Evolutionary conservation across 2,329 filamentous ascomycete species (phyloP).

Genomic region (Fusarium sp.): DNA sequence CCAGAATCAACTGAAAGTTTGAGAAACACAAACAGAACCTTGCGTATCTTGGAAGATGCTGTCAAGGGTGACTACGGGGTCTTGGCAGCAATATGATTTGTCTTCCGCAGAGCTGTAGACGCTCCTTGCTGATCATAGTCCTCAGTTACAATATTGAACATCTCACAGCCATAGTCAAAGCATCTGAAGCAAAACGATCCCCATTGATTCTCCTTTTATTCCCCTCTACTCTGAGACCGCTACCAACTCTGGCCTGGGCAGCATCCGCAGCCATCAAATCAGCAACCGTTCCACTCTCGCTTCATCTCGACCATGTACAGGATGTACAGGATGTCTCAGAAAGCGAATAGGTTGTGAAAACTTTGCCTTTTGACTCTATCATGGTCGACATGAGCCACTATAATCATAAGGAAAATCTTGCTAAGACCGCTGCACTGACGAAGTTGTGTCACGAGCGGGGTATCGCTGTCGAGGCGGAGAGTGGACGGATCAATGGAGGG

Average conservation of each 20-base stretch:
- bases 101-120: neutral
- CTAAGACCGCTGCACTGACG: neutral
- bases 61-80: slow-evolving; percentile 13
- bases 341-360: neutral
- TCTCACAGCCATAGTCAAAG: slow-evolving; percentile 18
- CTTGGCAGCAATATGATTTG: slow-evolving; percentile 23
- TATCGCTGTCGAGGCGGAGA: slow-evolving; percentile 30
- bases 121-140: neutral
- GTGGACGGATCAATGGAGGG: slow-evolving; percentile 52
- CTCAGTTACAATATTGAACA: slow-evolving; percentile 32
- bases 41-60: slow-evolving; percentile 7
- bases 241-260: slow-evolving; percentile 15
- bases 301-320: slow-evolving; percentile 47
- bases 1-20: neutral
- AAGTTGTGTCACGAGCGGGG: neutral
- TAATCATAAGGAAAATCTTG: neutral
- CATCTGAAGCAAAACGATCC: slow-evolving; percentile 18
- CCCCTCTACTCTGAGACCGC: slow-evolving; percentile 5
- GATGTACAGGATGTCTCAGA: slow-evolving; percentile 11
- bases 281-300: slow-evolving; percentile 43
- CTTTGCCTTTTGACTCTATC: slow-evolving; percentile 17
- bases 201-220: slow-evolving; percentile 21
- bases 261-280: slow-evolving; percentile 58
- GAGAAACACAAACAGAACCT: neutral
- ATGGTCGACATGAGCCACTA: slow-evolving; percentile 20